phyloP scores from a whole-genome alignment of 805 yeast species.

The Lachancea waltii region DNA sequence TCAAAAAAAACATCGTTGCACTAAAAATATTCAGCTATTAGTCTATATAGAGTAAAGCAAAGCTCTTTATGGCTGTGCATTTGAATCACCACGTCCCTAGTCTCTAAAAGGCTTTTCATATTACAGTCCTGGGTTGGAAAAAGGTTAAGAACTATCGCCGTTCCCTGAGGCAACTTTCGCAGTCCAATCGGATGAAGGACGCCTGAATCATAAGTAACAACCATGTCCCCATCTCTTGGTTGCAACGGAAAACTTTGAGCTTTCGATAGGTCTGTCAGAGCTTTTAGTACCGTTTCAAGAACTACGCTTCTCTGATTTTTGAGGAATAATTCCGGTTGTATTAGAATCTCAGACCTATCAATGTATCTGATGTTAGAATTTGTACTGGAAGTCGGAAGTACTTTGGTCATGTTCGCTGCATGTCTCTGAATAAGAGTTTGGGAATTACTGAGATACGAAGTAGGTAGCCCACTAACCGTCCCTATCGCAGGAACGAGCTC shows the following conservation, averaged over 20 bases:
- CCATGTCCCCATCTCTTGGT: no score
- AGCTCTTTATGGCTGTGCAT: conserved; percentile 9
- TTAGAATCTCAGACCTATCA: not conserved
- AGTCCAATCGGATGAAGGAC: no score
- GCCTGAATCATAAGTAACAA: no score
- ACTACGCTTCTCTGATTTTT: not conserved
- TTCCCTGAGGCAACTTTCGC: no score
- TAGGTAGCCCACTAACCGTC: conserved; percentile 11
- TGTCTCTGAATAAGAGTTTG: conserved; percentile 2
- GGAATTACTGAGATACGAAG: conserved; percentile 22
- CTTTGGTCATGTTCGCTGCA: not conserved
- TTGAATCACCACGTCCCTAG: conserved; percentile 10
- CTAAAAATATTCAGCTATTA: no score
- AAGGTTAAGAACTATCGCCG: no score
- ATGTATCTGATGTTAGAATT: conserved; percentile 6
- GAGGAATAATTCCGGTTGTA: not conserved
- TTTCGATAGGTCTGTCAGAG: not conserved
- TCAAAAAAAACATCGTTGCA: no score
- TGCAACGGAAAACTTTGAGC: no score
- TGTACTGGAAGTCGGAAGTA: conserved; percentile 7
- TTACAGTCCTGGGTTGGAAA: no score
- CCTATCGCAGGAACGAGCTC: conserved; percentile 10
- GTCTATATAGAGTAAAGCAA: conserved; percentile 11
- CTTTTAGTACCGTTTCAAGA: not conserved
- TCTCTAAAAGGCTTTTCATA: conserved; percentile 3